Evolutionary conservation across 2,329 filamentous ascomycete species (phyloP), one percentile per base, ranked within the genome.

Genomic region (Mycosphaerelloides madeirae): DNA sequence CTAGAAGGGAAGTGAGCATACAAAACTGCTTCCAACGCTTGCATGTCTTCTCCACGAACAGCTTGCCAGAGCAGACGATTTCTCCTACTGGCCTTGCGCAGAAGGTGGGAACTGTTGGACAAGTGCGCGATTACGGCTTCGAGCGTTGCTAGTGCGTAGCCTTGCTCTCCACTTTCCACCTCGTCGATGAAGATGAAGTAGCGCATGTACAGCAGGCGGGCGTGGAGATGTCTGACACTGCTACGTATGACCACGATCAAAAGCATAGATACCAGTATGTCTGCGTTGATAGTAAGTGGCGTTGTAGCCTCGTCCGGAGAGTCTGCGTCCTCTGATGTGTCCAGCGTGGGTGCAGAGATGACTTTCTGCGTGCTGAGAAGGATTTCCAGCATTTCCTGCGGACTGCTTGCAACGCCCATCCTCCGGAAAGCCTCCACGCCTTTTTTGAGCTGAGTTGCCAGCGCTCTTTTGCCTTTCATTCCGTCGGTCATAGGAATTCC

Each of bases 151-250:
- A 98, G 68, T 0, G 91, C 90, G 66, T 98, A 98, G 7, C 93
- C 93, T 74, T 94, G 84, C 68, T 98, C 93, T 38, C 93, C 93
- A 49, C 83, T 94, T 55, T 98, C 93, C 7, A 98, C 89, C 67
- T 98, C 93, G 57, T 97, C 93, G 39, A 95, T 90, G 66, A 95
- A 98, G 55, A 96, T 93, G 62, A 96, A 98, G 60, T 95, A 88
- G 33, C 91, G 85, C 76, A 97, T 95, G 64, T 97, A 98, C n/a
- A 85, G 76, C 36, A 98, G 71, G 15, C 91, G 80, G 3, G 93
- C 89, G 58, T 95, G 87, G 7, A 98, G 73, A 66, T 96, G 84
- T 46, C 86, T 82, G 19, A 95, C 82, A 48, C 93, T 86, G 9
- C 91, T 87, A 51, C 91, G 80, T 49, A 98, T 97, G 9, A 98